Evolutionary conservation across 345 rosid genomes (phyloP), one percentile per base, ranked within the genome.

Genomic region (Linum trigynum): DNA sequence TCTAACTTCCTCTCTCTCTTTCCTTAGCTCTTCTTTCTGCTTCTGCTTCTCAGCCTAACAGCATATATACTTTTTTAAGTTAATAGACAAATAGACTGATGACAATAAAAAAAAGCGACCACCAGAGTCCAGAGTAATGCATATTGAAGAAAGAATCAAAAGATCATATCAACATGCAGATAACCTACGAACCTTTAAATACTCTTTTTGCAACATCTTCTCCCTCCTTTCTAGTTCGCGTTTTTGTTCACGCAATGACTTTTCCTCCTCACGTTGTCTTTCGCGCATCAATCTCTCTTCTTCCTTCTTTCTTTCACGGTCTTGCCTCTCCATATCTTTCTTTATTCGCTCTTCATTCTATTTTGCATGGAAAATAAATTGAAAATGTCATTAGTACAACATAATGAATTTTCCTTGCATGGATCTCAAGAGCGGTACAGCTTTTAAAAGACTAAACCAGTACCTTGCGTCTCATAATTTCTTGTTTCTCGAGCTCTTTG

Each of bases 271-370:
- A 62, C 86, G 81, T 70, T 87, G 88, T 77, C 80, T 86, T 80
- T 95, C 99, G 77, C 99, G 99, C 75, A 91, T 69, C 82, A 89
- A 73, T 74, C 86, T 87, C 77, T 95, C 99, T 77, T 91, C 97
- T 80, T 95, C 98, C 67, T 95, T 95, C 69, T 87, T 78, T 80
- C 94, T 87, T 81, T 95, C 99, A 73, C 98, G 99, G 65, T 87
- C 98, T 61, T 62, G 81, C 78, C 80, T 91, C 78, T 95, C 96
- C 89, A 89, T 89, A 73, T 89, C 99, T 77, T 86, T 95, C 78
- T 17, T 86, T 79, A 82, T 71, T 63, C 88, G 84, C 67, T 95
- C 99, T 76, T 95, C 99, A 79, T 62, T 85, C 98, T 95, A 69
- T 48, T 48, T 48, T 48, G 53, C 15, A 48, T 48, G 42, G 68